phyloP scores from a whole-genome alignment of 768 basidiomycete genomes.

The Mycena sanguinolenta region DNA sequence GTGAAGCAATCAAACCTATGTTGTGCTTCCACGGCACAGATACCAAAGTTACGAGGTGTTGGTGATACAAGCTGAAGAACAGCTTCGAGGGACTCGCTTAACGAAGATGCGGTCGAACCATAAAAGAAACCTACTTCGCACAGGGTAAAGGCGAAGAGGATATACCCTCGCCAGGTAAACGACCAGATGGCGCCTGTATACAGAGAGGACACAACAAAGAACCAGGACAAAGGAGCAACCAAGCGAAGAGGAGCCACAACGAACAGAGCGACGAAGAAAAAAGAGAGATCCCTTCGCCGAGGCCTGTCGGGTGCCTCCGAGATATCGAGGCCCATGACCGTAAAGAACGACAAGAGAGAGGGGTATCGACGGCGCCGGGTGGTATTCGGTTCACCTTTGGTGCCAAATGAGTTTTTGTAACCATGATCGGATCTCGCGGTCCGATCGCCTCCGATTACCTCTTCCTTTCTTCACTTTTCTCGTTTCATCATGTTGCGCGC shows the following conservation, averaged over 20 bases:
- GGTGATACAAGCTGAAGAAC: slow-evolving; percentile 77
- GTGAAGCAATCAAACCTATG: slow-evolving; percentile 43
- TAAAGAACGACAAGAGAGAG: slow-evolving; percentile 1
- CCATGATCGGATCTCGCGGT: slow-evolving; percentile 22
- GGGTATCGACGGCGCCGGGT: not conserved
- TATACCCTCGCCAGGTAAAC: slow-evolving; percentile 53
- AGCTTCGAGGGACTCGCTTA: slow-evolving; percentile 55
- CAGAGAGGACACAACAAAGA: slow-evolving; percentile 66
- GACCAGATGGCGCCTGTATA: slow-evolving; percentile 56
- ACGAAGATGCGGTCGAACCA: not conserved
- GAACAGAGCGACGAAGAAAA: slow-evolving; percentile 69
- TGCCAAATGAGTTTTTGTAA: no score
- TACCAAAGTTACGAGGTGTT: slow-evolving; percentile 61
- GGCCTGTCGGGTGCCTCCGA: slow-evolving; percentile 52
- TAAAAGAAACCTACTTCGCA: slow-evolving; percentile 63
- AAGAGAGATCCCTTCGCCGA: slow-evolving; percentile 61
- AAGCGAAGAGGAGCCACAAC: slow-evolving; percentile 76
- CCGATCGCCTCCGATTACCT: slow-evolving; percentile 36
- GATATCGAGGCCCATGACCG: slow-evolving; percentile 47
- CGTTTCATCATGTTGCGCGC: slow-evolving; percentile 72
- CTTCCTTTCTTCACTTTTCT: slow-evolving; percentile 40
- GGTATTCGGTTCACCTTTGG: not conserved
- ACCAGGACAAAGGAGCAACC: slow-evolving; percentile 74
- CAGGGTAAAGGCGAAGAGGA: slow-evolving; percentile 63
- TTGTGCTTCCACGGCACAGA: slow-evolving; percentile 59